These are phyloP conservation scores for Xylariaceae sp. DNA, from an alignment of 2,329 filamentous ascomycete species.

Conservation along the genomic window DNA sequence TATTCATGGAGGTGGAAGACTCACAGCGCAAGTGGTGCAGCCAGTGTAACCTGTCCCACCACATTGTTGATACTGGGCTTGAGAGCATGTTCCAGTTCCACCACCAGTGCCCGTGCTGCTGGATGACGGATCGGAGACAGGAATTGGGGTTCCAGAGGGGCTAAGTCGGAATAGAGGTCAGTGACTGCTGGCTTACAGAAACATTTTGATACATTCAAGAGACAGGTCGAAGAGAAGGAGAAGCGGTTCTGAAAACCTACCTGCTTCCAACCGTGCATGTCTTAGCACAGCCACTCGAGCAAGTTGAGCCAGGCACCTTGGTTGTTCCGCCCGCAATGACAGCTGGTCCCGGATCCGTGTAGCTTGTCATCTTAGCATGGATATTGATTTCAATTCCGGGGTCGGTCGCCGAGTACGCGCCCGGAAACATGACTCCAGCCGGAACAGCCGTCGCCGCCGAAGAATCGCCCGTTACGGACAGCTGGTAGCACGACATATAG, in stretches of 20 bases:
- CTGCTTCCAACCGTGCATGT: too few species aligned
- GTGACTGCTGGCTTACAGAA: too few species aligned
- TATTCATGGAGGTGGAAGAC: slow-evolving; percentile 10
- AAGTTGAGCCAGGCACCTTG: slow-evolving; percentile 38
- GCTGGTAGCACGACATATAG: slow-evolving; percentile 32
- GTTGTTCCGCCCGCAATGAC: slow-evolving; percentile 40
- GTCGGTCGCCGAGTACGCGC: slow-evolving; percentile 41
- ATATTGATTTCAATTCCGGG: slow-evolving; percentile 47
- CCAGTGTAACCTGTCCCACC: slow-evolving; percentile 39
- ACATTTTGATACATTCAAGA: too few species aligned
- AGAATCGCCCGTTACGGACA: slow-evolving; percentile 27
- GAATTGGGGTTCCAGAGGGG: slow-evolving; percentile 25
- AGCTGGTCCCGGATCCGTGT: slow-evolving; percentile 41
- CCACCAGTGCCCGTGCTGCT: slow-evolving; percentile 10
- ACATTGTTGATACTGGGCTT: slow-evolving; percentile 36
- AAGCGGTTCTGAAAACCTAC: too few species aligned
- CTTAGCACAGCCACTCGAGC: slow-evolving; percentile 36
- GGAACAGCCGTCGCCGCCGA: slow-evolving; percentile 29
- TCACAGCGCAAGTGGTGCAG: slow-evolving; percentile 38
- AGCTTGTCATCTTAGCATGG: slow-evolving; percentile 37
- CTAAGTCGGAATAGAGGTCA: too few species aligned
- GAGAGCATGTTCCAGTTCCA: slow-evolving; percentile 28
- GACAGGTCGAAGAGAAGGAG: too few species aligned
- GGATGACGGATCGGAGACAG: slow-evolving; percentile 5
- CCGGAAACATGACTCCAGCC: slow-evolving; percentile 37